Conservation (phyloP, 202 grass and related monocot species). For the Panicum virgatum region DNA sequence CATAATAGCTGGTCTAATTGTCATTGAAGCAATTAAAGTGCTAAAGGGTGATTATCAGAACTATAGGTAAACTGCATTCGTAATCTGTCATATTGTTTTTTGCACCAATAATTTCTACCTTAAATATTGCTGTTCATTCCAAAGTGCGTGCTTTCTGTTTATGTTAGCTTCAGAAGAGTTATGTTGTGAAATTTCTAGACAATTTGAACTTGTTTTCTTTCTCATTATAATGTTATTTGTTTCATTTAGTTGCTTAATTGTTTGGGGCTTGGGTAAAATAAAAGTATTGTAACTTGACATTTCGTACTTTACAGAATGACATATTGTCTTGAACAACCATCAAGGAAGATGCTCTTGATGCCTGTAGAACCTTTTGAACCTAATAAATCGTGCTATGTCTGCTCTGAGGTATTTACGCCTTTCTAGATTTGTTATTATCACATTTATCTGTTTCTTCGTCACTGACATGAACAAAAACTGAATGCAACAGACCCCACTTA, state of each 20-base stretch:
- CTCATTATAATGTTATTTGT: background rate
- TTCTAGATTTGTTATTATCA: background rate
- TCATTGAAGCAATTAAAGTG: conserved; percentile 97
- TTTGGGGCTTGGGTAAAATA: background rate
- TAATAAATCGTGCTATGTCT: conserved; percentile 95
- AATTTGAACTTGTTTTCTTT: background rate
- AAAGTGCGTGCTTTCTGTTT: conserved; percentile 18
- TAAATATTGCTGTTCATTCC: background rate
- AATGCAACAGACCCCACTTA: conserved; percentile 70
- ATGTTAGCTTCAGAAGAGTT: background rate
- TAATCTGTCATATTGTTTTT: conserved; percentile 15
- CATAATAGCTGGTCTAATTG: conserved; percentile 94
- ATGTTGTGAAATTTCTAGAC: background rate
- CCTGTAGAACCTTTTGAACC: conserved; percentile 95
- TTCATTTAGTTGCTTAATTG: background rate
- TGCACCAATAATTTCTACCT: background rate
- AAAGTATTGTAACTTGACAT: conserved; percentile 15
- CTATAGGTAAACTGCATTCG: conserved; percentile 53
- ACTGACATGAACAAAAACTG: conserved; percentile 36
- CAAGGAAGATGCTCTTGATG: conserved; percentile 92
- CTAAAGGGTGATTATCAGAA: conserved; percentile 71
- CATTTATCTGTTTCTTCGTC: conserved; percentile 16
- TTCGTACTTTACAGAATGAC: conserved; percentile 76
- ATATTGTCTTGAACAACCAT: conserved; percentile 94
- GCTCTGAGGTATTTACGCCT: conserved; percentile 79